Base-by-base conservation (phyloP, 306 rosid species). In the Sphenostylis stenocarpa region DNA sequence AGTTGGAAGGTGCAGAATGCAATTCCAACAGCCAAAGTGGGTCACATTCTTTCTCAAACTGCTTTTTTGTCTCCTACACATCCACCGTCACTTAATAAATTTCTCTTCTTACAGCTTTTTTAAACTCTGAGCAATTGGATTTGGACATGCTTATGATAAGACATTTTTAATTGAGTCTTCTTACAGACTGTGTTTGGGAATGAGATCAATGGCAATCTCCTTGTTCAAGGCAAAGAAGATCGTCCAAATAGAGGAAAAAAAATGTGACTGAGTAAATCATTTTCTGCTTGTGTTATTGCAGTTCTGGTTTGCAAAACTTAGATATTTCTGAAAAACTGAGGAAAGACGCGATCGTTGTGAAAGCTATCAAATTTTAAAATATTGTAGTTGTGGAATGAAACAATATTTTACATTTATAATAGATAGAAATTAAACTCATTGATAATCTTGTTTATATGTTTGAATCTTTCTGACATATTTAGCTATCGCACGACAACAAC, bases 1-100 rank as follows among this genome's bases (percentile, higher is more conserved):
- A 60, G 84, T 82, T 79, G 86, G 88, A 87, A 72, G 71, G 67
- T 67, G 77, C 75, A 60, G 55, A 23, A 49, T 70, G 73, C 66
- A 78, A 76, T 70, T 62, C 31, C 78, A 23, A 82, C 85, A n/a
- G 47, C 23, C 26, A 66, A 56, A 80, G 87, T 85, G 89, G 91
- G 81, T 60, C 85, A 62, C 12, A 3, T 79, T 77, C 75, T 71
- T 53, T 62, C 77, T 71, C 73, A 52, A 77, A 58, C 56, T 41
- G 81, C 73, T 64, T 28, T 44, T 23, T 16, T 53, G 72, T 71
- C 64, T 57, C 67, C 67, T 2, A 3, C 44, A 33, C 44, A n/a
- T 31, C 44, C 67, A 61, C 24, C 67, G 16, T 34, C 68, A 63
- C 69, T 36, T 36, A 17, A 34, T 36, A 9, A 9, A 63, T 17